Percentiles rank a stretch among this genome's conserved stretches.
phyloP scores from a whole-genome alignment of 805 yeast species.

The Dipodascopsis tothii region DNA sequence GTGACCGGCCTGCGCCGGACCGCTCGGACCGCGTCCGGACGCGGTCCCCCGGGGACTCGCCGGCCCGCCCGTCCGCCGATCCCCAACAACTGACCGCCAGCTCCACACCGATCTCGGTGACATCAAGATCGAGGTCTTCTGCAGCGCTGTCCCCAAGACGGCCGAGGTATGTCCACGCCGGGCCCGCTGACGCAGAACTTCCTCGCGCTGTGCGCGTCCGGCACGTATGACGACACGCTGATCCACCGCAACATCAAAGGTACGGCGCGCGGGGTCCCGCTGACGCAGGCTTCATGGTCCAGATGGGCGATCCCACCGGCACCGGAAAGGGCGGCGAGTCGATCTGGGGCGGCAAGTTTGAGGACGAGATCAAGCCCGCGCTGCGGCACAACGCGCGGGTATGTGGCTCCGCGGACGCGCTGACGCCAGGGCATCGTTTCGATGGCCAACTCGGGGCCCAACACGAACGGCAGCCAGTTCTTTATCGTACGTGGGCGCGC shows the following conservation, averaged over 20 bases:
- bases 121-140: constrained; percentile 36
- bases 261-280: constrained; percentile 1
- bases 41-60: too few species aligned
- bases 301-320: constrained; percentile 36
- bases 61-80: too few species aligned
- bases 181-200: constrained; percentile 32
- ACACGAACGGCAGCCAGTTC: constrained; percentile 49
- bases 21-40: too few species aligned
- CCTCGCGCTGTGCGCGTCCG: constrained; percentile 41
- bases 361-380: constrained; percentile 26
- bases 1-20: too few species aligned
- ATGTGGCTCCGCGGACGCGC: not conserved
- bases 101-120: constrained; percentile 37
- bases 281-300: constrained; percentile 41
- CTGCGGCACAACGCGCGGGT: constrained; percentile 24
- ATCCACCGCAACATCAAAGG: constrained; percentile 36
- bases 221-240: constrained; percentile 33
- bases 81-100: too few species aligned
- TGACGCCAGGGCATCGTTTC: constrained; percentile 34
- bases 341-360: constrained; percentile 29
- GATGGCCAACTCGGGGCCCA: constrained; percentile 51
- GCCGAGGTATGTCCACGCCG: constrained; percentile 30
- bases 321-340: constrained; percentile 30
- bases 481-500: constrained; percentile 34
- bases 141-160: constrained; percentile 36